Base-by-base conservation (phyloP, 345 rosid genomes). In the Sonneratia caseolaris region DNA sequence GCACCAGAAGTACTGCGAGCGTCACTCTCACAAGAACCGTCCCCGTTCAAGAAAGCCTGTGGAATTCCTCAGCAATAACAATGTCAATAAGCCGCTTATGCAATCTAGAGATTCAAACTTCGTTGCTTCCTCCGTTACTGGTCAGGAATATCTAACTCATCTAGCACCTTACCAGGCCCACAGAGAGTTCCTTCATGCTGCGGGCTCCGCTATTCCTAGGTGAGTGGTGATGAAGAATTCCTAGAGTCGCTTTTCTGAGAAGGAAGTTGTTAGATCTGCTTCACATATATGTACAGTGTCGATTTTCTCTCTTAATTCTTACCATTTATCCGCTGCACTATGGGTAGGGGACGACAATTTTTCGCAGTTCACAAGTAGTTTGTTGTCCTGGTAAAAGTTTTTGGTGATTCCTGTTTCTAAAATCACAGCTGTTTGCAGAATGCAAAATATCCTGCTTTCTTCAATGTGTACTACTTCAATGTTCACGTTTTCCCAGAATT, bases 41-140 rank as follows among this genome's bases (percentile, higher is more conserved):
- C 88, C 85, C 80, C 94, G 94, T 89, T 89, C 94, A 89, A 89
- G 94, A 89, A 89, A 89, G 94, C 89, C 83, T 87, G 94, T 89
- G 94, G 91, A 89, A 74, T 83, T 72, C 51, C 37, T 81, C 51
- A 72, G 82, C 66, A 59, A 45, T 73, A 70, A 57, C 55, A 55
- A 74, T 55, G 74, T 68, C 74, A 70, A 37, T 67, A 38, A 48
- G 53, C 55, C 18, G 36, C 55, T 3, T 42, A 13, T 62, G 66
- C 70, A 22, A 5, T 42, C 55, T 24, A 43, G 56, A 42, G 53
- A 68, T 15, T 22, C 55, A 16, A 68, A 24, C 55, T 5, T 48
- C 55, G 70, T 68, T 22, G 9, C 32, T 12, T 43, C 70, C 35
- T 12, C 70, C 49, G 35, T 68, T 21, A 68, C 55, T 37, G 9